Evolutionary conservation across 1,139 yeast genomes (phyloP).

Genomic region (Saccharomyces pastorianus): DNA sequence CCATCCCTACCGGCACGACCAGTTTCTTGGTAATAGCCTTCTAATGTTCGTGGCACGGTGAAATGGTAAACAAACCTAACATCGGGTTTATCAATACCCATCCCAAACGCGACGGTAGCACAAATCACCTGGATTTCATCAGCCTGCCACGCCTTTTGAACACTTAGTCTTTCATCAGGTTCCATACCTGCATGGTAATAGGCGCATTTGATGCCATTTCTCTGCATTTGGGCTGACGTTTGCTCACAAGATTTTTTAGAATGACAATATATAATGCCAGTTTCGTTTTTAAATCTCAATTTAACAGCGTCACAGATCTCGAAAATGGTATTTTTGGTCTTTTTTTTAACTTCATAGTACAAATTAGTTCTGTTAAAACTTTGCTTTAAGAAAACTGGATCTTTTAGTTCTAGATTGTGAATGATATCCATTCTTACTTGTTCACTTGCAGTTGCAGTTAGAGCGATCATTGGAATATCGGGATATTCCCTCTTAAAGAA

Average conservation of each 20-base stretch:
- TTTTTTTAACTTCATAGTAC: conserved; percentile 66
- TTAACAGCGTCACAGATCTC: conserved; percentile 54
- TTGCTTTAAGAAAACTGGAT: conserved; percentile 42
- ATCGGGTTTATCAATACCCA: conserved; percentile 97
- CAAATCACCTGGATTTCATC: conserved; percentile 70
- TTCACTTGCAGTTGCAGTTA: conserved; percentile 96
- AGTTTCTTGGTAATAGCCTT: conserved; percentile 95
- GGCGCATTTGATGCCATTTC: conserved; percentile 57
- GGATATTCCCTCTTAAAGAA: conserved; percentile 69
- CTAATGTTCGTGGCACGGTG: conserved; percentile 83
- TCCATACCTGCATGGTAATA: conserved; percentile 93
- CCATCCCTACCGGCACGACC: conserved; percentile 99
- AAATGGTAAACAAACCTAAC: conserved; percentile 86
- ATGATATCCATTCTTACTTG: conserved; percentile 82
- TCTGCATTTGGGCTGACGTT: conserved; percentile 53
- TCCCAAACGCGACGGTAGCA: conserved; percentile 97
- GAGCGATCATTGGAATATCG: conserved; percentile 83
- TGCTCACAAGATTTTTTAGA: conserved; percentile 85
- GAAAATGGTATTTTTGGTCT: conserved; percentile 48
- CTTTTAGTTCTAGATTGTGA: conserved; percentile 54
- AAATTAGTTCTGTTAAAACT: conserved; percentile 88
- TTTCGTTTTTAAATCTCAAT: conserved; percentile 44
- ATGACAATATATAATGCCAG: conserved; percentile 92
- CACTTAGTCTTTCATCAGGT: conserved; percentile 58
- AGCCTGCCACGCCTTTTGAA: conserved; percentile 78